phyloP scores from a whole-genome alignment of 2,329 filamentous ascomycete genomes.

The Penicillium sumatraense region DNA sequence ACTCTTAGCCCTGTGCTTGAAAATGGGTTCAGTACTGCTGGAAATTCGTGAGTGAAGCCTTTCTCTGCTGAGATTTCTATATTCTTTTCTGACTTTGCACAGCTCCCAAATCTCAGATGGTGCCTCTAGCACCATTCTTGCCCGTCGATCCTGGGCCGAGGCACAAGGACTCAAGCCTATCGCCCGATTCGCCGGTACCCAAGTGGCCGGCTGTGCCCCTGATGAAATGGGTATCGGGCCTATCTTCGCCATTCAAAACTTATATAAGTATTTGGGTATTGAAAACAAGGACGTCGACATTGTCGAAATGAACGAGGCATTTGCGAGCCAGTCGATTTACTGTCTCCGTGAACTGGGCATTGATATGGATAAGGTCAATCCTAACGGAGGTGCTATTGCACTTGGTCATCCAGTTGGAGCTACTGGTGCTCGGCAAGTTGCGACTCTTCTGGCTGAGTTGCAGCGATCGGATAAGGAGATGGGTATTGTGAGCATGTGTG shows the following conservation, averaged over 20 bases:
- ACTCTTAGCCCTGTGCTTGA: constrained; percentile 88
- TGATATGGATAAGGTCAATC: constrained; percentile 74
- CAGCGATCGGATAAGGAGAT: constrained; percentile 83
- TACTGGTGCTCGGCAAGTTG: constrained; percentile 82
- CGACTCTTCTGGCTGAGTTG: constrained; percentile 84
- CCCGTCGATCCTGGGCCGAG: constrained; percentile 86
- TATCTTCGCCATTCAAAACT: constrained; percentile 69
- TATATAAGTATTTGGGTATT: constrained; percentile 75
- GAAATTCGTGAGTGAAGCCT: constrained; percentile 42
- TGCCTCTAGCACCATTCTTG: constrained; percentile 78
- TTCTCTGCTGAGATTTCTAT: background rate
- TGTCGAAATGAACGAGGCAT: constrained; percentile 92
- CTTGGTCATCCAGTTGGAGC: constrained; percentile 86
- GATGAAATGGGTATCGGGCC: constrained; percentile 86
- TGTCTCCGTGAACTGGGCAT: constrained; percentile 69
- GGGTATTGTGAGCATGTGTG: constrained; percentile 85
- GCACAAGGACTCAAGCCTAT: constrained; percentile 83
- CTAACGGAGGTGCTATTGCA: constrained; percentile 89
- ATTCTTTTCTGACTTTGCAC: background rate
- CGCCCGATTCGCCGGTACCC: constrained; percentile 88
- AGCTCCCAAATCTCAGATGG: constrained; percentile 46
- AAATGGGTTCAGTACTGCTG: constrained; percentile 80
- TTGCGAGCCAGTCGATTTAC: constrained; percentile 94
- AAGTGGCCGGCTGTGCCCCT: constrained; percentile 82
- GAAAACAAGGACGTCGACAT: constrained; percentile 80